phyloP scores from a whole-genome alignment of 1,139 yeast species.

The Yamadazyma triangularis region DNA sequence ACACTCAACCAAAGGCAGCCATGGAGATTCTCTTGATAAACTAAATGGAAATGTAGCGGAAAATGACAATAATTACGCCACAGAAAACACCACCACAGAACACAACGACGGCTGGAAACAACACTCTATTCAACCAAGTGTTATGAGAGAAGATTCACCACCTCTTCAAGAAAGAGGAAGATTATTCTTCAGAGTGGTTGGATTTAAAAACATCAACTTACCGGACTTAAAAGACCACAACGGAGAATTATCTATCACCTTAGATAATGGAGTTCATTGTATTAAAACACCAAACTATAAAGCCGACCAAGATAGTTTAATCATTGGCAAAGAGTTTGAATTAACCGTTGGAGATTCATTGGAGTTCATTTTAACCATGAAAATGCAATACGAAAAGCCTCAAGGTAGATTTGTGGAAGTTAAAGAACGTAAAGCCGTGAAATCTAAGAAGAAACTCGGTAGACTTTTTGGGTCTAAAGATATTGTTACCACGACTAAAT shows the following conservation, averaged over 20 bases:
- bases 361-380: constrained; percentile 72
- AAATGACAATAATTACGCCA: constrained; percentile 1
- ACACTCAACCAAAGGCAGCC: too few relatives aligned
- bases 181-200: constrained; percentile 62
- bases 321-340: constrained; percentile 80
- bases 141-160: constrained; percentile 12
- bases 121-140: constrained; percentile 13
- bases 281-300: constrained; percentile 66
- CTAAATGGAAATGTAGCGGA: too few relatives aligned
- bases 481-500: constrained; percentile 48
- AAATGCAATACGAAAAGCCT: constrained; percentile 56
- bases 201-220: constrained; percentile 52
- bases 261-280: constrained; percentile 89
- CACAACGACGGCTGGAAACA: constrained; percentile 10
- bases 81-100: too few relatives aligned
- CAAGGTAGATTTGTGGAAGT: constrained; percentile 54
- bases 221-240: constrained; percentile 53
- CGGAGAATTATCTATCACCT: constrained; percentile 64
- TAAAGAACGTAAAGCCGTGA: constrained; percentile 47
- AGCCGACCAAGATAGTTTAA: constrained; percentile 34
- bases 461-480: constrained; percentile 49
- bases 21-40: too few relatives aligned
- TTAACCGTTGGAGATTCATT: constrained; percentile 62
- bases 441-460: constrained; percentile 41
- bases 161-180: constrained; percentile 61